Evolutionary conservation across 1,284 basidiomycete genomes (phyloP), one percentile per base, ranked within the genome.

Genomic region (Rhodofomes roseus): DNA sequence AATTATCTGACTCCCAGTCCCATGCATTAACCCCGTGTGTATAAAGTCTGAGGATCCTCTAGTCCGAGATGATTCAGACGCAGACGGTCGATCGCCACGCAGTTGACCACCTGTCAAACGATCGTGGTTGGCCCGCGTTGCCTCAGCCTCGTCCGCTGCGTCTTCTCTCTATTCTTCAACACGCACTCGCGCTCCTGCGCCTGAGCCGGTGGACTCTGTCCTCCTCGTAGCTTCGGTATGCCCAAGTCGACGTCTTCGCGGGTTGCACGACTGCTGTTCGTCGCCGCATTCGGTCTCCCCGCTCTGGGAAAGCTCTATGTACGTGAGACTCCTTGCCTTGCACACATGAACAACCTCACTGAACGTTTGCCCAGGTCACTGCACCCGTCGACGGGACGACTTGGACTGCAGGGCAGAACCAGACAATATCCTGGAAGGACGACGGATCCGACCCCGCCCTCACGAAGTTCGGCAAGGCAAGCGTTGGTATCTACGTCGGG

Each of bases 381-480:
- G 63, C 71, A 5, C 90, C 91, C 8, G 78, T 84, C 27, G 76
- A 78, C 8, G 60, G 77, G 0, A 81, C 84, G 14, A 74, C 68
- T 11, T 86, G 81, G 69, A 70, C 76, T n/a, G 89, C 79, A 60
- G 91, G 90, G 34, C 76, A 86, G 68, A 64, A 70, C 1, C 77
- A 83, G 50, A 84, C 77, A 29, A 73, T 95, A 62, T 73, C 68
- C 52, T 95, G 93, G 93, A 73, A 82, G 62, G 91, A 94, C 61
- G 79, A 85, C 64, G 81, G 82, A 57, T 62, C 62, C 0, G 36
- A 78, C 0, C 89, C 92, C 6, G 67, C 76, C 27, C 80, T 93
- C 40, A 65, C 73, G 22, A 66, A 78, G 1, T 89, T 91, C 60
- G 92, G 92, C 16, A 67, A 72, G 31, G 78, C 83, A 41, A 79